Conservation (phyloP, 2,329 filamentous ascomycete species). For the Fonsecaea erecta region DNA sequence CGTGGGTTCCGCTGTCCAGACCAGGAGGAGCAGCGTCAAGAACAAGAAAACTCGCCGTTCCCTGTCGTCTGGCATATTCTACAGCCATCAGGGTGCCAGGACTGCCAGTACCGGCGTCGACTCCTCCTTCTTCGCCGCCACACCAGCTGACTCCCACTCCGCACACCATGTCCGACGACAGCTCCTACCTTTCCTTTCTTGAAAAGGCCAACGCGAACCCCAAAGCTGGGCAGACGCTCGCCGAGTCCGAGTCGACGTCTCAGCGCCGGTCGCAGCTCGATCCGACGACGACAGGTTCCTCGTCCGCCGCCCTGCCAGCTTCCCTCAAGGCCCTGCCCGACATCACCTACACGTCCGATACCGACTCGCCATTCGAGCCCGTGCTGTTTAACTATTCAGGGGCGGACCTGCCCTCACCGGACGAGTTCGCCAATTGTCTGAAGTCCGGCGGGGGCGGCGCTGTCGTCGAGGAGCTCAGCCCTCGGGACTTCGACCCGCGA, state of each 20-base stretch:
- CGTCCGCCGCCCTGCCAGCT: slow-evolving; percentile 40
- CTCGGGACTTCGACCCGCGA: slow-evolving; percentile 72
- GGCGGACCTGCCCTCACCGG: slow-evolving; percentile 50
- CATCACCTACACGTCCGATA: slow-evolving; percentile 66
- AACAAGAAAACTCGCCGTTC: neutral
- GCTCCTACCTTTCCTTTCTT: slow-evolving; percentile 82
- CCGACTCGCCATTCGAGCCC: slow-evolving; percentile 82
- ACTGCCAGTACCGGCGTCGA: too few relatives aligned
- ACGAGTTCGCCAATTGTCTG: slow-evolving; percentile 71
- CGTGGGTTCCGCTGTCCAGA: neutral
- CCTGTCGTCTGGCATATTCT: neutral
- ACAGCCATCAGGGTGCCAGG: neutral
- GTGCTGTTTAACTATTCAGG: slow-evolving; percentile 69
- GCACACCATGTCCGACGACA: slow-evolving; percentile 65
- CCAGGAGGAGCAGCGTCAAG: neutral
- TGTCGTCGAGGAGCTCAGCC: slow-evolving; percentile 66
- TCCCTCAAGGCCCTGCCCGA: slow-evolving; percentile 64
- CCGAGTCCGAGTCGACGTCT: slow-evolving; percentile 33
- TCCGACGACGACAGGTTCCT: slow-evolving; percentile 30
- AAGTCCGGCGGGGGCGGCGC: slow-evolving; percentile 45
- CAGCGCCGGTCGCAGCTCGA: slow-evolving; percentile 30
- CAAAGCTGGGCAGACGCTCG: slow-evolving; percentile 39
- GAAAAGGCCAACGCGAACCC: slow-evolving; percentile 81
- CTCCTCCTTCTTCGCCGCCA: neutral
- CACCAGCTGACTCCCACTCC: too few relatives aligned